These are phyloP conservation scores for Calonectria pauciramosa DNA, from an alignment of 2,329 filamentous ascomycete genomes.

Conservation along the genomic window DNA sequence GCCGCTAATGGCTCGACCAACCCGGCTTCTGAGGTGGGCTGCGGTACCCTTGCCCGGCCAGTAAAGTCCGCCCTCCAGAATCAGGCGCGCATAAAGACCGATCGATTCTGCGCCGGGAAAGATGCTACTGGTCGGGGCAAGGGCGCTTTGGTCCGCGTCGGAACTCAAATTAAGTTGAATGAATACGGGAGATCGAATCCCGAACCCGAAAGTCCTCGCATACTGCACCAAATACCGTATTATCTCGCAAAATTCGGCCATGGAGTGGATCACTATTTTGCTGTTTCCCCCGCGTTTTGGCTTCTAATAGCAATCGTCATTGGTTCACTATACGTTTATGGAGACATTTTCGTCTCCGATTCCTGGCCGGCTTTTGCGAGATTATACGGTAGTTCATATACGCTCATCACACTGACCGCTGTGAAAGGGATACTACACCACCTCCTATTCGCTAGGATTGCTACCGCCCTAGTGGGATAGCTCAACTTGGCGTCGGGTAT, in stretches of 20 bases:
- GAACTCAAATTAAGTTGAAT: background rate
- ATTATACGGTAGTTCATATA: too few species aligned
- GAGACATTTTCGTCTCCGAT: too few species aligned
- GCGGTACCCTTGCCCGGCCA: too few species aligned
- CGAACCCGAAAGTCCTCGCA: background rate
- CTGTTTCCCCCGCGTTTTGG: too few species aligned
- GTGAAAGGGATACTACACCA: background rate
- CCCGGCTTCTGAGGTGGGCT: too few species aligned
- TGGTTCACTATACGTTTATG: too few species aligned
- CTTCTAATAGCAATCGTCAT: too few species aligned
- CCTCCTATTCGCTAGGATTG: background rate
- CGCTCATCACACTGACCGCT: background rate
- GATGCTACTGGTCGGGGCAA: too few species aligned
- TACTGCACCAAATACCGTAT: too few species aligned
- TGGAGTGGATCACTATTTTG: too few species aligned
- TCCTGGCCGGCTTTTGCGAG: too few species aligned
- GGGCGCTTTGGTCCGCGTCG: background rate
- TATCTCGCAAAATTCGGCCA: too few species aligned
- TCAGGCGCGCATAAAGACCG: background rate
- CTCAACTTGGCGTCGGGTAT: background rate
- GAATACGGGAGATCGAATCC: background rate
- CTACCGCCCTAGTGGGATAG: rapidly evolving
- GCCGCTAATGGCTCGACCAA: background rate
- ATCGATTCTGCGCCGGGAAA: background rate
- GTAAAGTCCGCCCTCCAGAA: background rate